Evolutionary conservation across 2,329 filamentous ascomycete species (phyloP), one percentile per base, ranked within the genome.

Genomic region (Pochonia chlamydosporia): DNA sequence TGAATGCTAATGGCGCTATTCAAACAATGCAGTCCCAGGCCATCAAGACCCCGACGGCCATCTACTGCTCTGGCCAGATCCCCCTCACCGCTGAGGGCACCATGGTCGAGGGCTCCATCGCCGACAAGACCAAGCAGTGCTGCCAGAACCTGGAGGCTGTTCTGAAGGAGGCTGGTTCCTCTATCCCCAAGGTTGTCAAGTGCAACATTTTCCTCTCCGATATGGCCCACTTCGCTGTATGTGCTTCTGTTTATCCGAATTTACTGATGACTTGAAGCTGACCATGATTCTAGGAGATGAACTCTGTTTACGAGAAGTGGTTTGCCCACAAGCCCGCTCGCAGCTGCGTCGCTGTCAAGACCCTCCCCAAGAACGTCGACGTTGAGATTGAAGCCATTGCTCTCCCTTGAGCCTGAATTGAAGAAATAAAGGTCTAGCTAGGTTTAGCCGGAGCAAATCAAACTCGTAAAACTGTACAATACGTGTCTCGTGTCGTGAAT

Each of bases 341-440:
- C 57, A 90, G 85, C 71, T 96, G 89, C 64, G 89, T 96, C 46
- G 89, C 89, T 5, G 91, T 95, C 54, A 91, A 93, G 76, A 82
- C 87, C 58, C 78, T 96, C 54, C 90, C 90, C 51, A 89, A 91
- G 76, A 83, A 84, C 48, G 89, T 90, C 36, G 84, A 89, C 50
- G 83, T 96, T 21, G 90, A 95, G 76, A 93, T 96, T 63, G 89
- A 96, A 77, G 87, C 83, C 64, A 86, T 93, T 73, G 89, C 89
- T 48, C 74, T 86, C 47, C 76, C 83, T 52, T 83, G 67, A 65
- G 55, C 21, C 13, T 13, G 14, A 18, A 8, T 24, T 18, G 21
- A 40, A 24, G 36, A 16, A n/a, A n/a, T 11, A 24, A 8, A n/a
- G 8, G n/a, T 10, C 14, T 39, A 39, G 35, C 20, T 21, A 37